Base-by-base conservation (phyloP, 2,329 filamentous ascomycete genomes). In the Paecilomyces variotii region DNA sequence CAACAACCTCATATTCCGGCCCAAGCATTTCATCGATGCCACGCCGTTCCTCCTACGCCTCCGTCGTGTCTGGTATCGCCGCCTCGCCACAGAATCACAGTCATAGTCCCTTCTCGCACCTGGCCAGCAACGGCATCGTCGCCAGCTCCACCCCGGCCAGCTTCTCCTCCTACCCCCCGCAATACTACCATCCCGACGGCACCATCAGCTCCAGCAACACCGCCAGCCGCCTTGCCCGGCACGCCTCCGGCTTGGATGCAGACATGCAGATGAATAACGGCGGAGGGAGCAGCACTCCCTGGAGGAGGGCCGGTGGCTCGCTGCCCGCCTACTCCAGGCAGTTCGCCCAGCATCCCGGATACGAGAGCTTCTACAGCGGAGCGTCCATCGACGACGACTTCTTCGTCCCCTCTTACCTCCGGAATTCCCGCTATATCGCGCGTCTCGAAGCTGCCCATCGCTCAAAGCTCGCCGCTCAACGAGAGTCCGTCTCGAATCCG, bases 401-500 rank as follows among this genome's bases (percentile, higher is more conserved):
- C 79, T 91, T 96, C 73, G 82, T 87, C 10, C 93, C 93, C 0
- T 91, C 90, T 4, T 97, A 97, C 74, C 82, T 97, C 52, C 80
- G 82, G 64, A 84, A 84, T 45, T 93, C 91, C 12, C 84, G 85
- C 67, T 92, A 96, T 73, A 85, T 93, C 56, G 83, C 88, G 66
- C 86, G 84, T 70, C 80, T 97, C 54, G 85, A 89, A 66, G 86
- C 90, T 61, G 84, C 83, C 59, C 83, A 91, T 71, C 83, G 80
- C 70, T 81, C 83, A 53, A 89, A 83, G 69, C 58, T 83, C 71
- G 72, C 80, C 71, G 56, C 80, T 74, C 68, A 80, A 71, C 68
- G 82, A 79, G 68, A 78, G 65, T 82, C 82, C 62, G 59, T 70
- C 19, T 65, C 68, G 3, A 71, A 70, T 57, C 65, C 68, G n/a